phyloP scores from a whole-genome alignment of 2,329 filamentous ascomycete species.

The Pseudogymnoascus sp. region DNA sequence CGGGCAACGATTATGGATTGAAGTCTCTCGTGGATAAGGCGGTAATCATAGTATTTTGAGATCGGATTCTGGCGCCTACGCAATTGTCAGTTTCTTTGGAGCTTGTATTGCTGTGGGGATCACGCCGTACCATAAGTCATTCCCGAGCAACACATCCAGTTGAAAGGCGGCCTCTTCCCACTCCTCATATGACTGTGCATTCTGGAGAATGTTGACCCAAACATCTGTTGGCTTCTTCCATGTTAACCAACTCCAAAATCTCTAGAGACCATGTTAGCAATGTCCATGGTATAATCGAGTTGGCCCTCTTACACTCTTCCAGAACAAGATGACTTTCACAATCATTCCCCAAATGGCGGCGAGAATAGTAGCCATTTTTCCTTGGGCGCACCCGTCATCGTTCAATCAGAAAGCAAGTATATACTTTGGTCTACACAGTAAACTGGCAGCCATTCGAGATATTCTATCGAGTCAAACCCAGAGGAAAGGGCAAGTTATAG shows the following conservation, averaged over 20 bases:
- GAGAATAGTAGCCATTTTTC: slow-evolving; percentile 24
- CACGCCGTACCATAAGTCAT: slow-evolving; percentile 63
- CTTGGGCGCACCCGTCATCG: not conserved
- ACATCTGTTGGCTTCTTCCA: slow-evolving; percentile 56
- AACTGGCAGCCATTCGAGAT: not conserved
- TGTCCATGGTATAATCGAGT: not conserved
- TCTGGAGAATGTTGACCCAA: slow-evolving; percentile 57
- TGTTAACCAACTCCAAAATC: slow-evolving; percentile 58
- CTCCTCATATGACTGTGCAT: slow-evolving; percentile 67
- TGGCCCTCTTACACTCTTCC: slow-evolving; percentile 45
- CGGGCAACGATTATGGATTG: slow-evolving; percentile 62
- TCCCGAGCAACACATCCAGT: slow-evolving; percentile 72
- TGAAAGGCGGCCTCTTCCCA: slow-evolving; percentile 80
- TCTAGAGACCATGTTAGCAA: slow-evolving; percentile 38
- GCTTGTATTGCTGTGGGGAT: not conserved
- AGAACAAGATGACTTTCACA: slow-evolving; percentile 54
- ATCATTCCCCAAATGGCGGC: slow-evolving; percentile 49
- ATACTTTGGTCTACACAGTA: not conserved
- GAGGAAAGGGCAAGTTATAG: not conserved
- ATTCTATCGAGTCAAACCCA: not conserved
- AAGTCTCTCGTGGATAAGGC: slow-evolving; percentile 70
- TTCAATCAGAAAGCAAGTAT: not conserved
- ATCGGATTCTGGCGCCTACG: slow-evolving; percentile 71
- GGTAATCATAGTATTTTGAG: slow-evolving; percentile 78
- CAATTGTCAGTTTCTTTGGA: not conserved